Base-by-base conservation (phyloP, 768 basidiomycete species). In the Lactifluus pinguis region DNA sequence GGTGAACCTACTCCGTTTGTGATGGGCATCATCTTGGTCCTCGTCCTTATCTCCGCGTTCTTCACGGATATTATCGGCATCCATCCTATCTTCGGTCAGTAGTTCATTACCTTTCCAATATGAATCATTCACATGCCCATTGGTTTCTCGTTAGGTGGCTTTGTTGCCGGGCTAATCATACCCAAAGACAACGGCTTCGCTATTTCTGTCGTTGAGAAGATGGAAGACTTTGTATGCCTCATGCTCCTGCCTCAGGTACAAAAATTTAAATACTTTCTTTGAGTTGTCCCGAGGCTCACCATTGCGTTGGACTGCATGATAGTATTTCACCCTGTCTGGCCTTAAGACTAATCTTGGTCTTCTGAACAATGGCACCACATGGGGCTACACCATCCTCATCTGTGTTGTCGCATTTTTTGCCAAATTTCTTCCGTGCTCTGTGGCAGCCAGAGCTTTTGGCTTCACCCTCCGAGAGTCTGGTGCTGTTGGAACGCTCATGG, bases 1-100 rank as follows among this genome's bases (percentile, higher is more conserved):
- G 86, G 87, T 1, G 75, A 82, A 2, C 92, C 92, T 0, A 86
- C 86, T 0, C 73, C 85, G 4, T 70, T 80, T 51, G 85, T 91
- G 80, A 92, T 94, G 87, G 85, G 86, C 0, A 61, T 91, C 10
- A 89, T 84, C 0, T 69, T 97, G n/a, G 65, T 92, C 34, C 69
- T 92, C 39, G 83, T 92, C 0, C 82, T 93, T 65, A 71, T 77
- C 14, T 86, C 84, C 3, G 88, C 88, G 0, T 93, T 91, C 74
- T 87, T 87, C 74, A 93, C 91, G 7, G 90, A 92, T 71, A 82
- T 91, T 65, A 92, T 94, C 61, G 92, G 88, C 36, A 81, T 88
- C 38, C 83, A 85, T 71, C 72, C 84, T 49, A 86, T 88, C 66
- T 86, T 84, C 67, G 82, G 81, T 81, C 60, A 53, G 72, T 68